A percentile compares a stretch with the other conserved stretches of the same genome.
These are phyloP conservation scores for Pyrenopolyporus hunteri DNA, from an alignment of 495 filamentous ascomycete genomes.

Conservation along the genomic window DNA sequence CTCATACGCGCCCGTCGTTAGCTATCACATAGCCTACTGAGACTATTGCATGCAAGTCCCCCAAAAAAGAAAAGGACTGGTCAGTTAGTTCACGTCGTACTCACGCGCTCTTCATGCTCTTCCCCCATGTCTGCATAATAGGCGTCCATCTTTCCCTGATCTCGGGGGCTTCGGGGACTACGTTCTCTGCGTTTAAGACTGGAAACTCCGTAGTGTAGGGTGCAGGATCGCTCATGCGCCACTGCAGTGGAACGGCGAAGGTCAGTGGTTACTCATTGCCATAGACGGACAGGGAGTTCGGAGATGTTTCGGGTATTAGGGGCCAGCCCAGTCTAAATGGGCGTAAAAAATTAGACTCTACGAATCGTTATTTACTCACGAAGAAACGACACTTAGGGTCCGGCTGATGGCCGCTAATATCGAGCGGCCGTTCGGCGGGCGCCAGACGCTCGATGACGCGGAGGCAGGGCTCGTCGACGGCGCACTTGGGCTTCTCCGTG, in stretches of 20 bases:
- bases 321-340: too few species aligned
- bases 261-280: neutral
- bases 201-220: constrained; percentile 56
- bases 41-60: neutral
- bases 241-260: constrained; percentile 16
- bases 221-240: constrained; percentile 53
- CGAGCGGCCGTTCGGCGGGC: constrained; percentile 54
- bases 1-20: neutral
- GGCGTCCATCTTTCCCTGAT: constrained; percentile 53
- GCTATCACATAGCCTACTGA: neutral
- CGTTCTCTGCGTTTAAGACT: constrained; percentile 51
- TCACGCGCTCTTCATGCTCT: constrained; percentile 59
- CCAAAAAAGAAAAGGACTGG: neutral
- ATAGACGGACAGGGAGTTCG: too few species aligned
- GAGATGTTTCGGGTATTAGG: too few species aligned
- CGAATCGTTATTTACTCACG: neutral
- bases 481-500: constrained; percentile 62
- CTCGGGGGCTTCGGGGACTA: constrained; percentile 48
- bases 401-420: constrained; percentile 52
- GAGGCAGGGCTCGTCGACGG: constrained; percentile 59
- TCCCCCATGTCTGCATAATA: constrained; percentile 56
- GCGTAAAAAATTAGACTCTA: neutral
- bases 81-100: constrained; percentile 18
- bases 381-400: constrained; percentile 61
- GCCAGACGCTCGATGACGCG: constrained; percentile 53